phyloP scores from a whole-genome alignment of 495 filamentous ascomycete species.

The Trichoderma reesei region DNA sequence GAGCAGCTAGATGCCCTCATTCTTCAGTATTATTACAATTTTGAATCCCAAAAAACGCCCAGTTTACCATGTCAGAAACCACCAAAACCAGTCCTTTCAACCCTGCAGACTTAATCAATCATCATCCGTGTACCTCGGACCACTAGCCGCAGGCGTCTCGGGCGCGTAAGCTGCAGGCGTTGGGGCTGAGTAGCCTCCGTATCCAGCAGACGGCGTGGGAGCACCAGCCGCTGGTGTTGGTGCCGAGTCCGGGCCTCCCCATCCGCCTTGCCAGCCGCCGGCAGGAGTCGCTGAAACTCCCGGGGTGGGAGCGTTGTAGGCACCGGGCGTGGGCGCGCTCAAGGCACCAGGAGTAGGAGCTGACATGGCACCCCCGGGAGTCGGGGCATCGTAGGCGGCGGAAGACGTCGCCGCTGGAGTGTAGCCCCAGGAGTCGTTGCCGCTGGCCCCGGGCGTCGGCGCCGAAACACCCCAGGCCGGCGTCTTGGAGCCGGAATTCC shows the following conservation, averaged over 20 bases:
- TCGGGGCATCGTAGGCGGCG: constrained; percentile 64
- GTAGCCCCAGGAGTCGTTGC: constrained; percentile 39
- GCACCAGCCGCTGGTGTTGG: constrained; percentile 55
- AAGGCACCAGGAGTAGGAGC: constrained; percentile 48
- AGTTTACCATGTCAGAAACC: neutral
- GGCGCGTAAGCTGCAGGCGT: constrained; percentile 68
- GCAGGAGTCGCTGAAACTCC: constrained; percentile 44
- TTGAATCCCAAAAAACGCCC: neutral
- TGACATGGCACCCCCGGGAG: constrained; percentile 56
- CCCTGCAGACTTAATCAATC: constrained; percentile 19
- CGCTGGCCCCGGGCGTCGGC: constrained; percentile 45
- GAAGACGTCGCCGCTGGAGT: constrained; percentile 49
- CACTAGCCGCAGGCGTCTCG: constrained; percentile 67
- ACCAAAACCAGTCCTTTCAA: neutral
- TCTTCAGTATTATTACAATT: neutral
- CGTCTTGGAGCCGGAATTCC: constrained; percentile 64
- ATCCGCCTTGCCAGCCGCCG: constrained; percentile 36
- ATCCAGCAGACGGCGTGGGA: constrained; percentile 44
- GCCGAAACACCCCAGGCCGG: constrained; percentile 55
- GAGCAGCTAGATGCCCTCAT: neutral
- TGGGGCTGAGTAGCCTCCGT: constrained; percentile 51
- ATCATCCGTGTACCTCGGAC: constrained; percentile 45
- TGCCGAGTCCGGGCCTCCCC: constrained; percentile 39
- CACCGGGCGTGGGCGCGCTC: constrained; percentile 50
- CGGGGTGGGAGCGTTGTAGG: constrained; percentile 54